Conservation (phyloP, 1,284 basidiomycete species). For the Ganoderma boninense region DNA sequence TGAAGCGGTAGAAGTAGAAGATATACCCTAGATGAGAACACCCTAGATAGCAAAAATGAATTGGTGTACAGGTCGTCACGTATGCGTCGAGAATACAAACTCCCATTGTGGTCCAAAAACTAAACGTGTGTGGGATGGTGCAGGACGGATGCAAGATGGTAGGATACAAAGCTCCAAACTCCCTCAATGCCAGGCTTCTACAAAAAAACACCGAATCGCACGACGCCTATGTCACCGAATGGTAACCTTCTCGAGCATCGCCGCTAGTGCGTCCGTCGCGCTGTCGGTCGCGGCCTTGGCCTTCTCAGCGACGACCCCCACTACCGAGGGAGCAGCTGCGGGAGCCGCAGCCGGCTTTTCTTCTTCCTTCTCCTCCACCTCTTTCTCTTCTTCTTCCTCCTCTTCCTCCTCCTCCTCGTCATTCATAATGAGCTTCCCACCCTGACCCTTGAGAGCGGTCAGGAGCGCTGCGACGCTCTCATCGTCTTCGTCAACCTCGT, state of each 20-base stretch:
- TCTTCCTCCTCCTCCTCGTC: constrained; percentile 87
- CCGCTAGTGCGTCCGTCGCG: constrained; percentile 63
- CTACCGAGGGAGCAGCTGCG: constrained; percentile 40
- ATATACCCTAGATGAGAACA: neutral
- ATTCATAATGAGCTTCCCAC: constrained; percentile 62
- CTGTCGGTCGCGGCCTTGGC: constrained; percentile 45
- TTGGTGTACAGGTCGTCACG: constrained; percentile 33
- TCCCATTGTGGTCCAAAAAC: constrained; percentile 10
- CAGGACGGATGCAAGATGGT: constrained; percentile 18
- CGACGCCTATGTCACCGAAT: constrained; percentile 41
- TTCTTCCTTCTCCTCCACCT: constrained; percentile 55
- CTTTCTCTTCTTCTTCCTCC: constrained; percentile 66
- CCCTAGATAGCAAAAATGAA: constrained; percentile 15
- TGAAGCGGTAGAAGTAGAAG: constrained; percentile 6
- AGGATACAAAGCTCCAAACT: constrained; percentile 29
- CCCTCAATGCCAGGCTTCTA: constrained; percentile 18
- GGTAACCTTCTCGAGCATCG: constrained; percentile 64
- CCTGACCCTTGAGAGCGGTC: constrained; percentile 73
- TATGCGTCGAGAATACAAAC: constrained; percentile 20
- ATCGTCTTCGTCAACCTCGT: constrained; percentile 86
- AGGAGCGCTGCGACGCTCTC: constrained; percentile 68
- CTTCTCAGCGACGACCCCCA: constrained; percentile 18
- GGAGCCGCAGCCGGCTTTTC: constrained; percentile 44
- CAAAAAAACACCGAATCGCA: neutral
- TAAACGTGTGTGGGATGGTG: constrained; percentile 5